These are phyloP conservation scores for Chytriomyces sp. DNA, from an alignment of 192 early-diverging fungal species.

Conservation along the genomic window DNA sequence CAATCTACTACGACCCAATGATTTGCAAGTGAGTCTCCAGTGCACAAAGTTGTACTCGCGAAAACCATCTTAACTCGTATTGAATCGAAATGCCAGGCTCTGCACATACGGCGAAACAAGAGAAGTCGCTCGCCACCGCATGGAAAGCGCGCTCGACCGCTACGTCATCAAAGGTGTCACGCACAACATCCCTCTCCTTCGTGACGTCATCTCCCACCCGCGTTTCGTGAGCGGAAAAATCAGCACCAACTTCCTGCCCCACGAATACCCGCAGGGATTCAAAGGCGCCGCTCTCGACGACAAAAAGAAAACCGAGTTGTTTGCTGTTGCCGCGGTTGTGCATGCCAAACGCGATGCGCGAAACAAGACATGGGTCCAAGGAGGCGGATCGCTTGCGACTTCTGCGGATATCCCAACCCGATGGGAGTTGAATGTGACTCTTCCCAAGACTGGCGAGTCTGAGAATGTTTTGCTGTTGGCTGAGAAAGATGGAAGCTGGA, in stretches of 20 bases:
- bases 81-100: conserved; percentile 59
- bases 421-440: conserved; percentile 39
- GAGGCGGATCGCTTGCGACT: conserved; percentile 38
- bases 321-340: conserved; percentile 66
- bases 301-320: conserved; percentile 62
- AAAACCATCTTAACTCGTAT: background rate
- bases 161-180: conserved; percentile 94
- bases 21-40: conserved; percentile 67
- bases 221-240: conserved; percentile 77
- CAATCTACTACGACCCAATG: conserved; percentile 96
- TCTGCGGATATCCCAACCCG: background rate
- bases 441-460: conserved; percentile 25
- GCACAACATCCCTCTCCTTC: conserved; percentile 92
- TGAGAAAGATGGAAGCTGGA: conserved; percentile 28
- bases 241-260: conserved; percentile 84
- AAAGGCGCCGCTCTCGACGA: conserved; percentile 70
- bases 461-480: conserved; percentile 15
- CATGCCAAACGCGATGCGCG: conserved; percentile 71
- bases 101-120: conserved; percentile 82
- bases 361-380: conserved; percentile 61
- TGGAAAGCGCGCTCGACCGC: conserved; percentile 84
- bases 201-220: conserved; percentile 78
- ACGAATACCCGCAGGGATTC: conserved; percentile 90
- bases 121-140: conserved; percentile 72
- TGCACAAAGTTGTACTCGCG: no score